A percentile compares a stretch with the other conserved stretches of the same genome.
phyloP scores from a whole-genome alignment of 345 rosid species.

The Bretschneidera sinensis region DNA sequence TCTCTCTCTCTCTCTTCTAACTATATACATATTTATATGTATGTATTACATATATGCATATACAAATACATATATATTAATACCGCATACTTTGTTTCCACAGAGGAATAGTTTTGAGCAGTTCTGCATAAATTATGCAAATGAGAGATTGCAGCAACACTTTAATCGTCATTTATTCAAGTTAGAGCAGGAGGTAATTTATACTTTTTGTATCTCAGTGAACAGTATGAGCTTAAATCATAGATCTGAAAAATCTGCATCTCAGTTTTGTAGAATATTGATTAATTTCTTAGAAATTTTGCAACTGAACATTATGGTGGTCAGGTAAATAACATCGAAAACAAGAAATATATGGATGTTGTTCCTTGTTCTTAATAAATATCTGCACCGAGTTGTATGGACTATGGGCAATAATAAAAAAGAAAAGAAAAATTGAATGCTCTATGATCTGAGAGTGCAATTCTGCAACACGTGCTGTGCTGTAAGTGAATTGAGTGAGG shows the following conservation, averaged over 20 bases:
- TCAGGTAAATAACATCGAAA: too few species aligned
- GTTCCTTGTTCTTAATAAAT: too few species aligned
- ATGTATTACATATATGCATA: conserved; percentile 2
- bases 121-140: conserved; percentile 97
- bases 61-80: conserved; percentile 11
- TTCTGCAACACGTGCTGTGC: too few species aligned
- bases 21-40: too few species aligned
- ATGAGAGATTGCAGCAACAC: conserved; percentile 98
- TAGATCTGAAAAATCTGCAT: not conserved
- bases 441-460: too few species aligned
- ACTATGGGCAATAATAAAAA: too few species aligned
- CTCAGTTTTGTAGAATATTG: not conserved
- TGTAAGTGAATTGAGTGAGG: too few species aligned
- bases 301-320: too few species aligned
- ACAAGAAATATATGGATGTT: not conserved
- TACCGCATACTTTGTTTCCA: conserved; percentile 22
- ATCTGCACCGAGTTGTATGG: too few species aligned
- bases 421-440: too few species aligned
- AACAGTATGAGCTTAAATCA: conserved; percentile 2
- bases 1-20: not conserved
- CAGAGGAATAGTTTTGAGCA: conserved; percentile 99
- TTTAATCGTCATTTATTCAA: conserved; percentile 97
- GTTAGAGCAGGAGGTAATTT: conserved; percentile 92
- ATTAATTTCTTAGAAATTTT: not conserved
- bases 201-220: conserved; percentile 1